Evolutionary conservation across 139 green algal species (phyloP).

Genomic region (Nannochloris sp.): DNA sequence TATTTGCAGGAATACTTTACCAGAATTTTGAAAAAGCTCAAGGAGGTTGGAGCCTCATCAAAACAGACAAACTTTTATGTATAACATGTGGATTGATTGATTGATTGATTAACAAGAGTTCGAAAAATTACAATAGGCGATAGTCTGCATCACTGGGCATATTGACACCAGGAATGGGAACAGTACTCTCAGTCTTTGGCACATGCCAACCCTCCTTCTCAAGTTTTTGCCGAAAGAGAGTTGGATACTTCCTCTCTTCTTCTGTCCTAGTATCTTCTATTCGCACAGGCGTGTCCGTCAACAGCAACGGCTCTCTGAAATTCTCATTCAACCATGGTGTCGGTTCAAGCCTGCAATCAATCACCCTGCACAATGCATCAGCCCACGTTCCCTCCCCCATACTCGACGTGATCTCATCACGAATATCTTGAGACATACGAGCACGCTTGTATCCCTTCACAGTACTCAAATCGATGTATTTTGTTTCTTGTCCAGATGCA

Average conservation of each 20-base stretch:
- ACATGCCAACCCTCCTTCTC: constrained; percentile 34
- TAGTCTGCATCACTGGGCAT: constrained; percentile 2
- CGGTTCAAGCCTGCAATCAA: constrained; percentile 38
- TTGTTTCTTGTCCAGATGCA: constrained; percentile 34
- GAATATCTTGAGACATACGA: constrained; percentile 35
- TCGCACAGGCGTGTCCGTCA: constrained; percentile 38
- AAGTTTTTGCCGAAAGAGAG: constrained; percentile 50
- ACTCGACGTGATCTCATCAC: constrained; percentile 36
- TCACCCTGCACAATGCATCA: constrained; percentile 33
- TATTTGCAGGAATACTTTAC: constrained; percentile 94
- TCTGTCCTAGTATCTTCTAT: constrained; percentile 49
- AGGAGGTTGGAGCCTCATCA: constrained; percentile 85
- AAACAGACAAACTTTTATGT: constrained; percentile 93
- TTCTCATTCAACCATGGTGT: constrained; percentile 65
- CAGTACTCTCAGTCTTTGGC: constrained; percentile 14
- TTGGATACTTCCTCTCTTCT: constrained; percentile 47
- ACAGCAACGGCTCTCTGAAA: constrained; percentile 56
- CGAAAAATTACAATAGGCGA: not conserved
- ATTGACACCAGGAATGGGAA: constrained; percentile 35
- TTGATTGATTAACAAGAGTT: not conserved
- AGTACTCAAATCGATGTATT: constrained; percentile 43
- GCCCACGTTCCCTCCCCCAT: constrained; percentile 20
- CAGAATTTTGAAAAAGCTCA: constrained; percentile 95
- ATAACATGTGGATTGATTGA: constrained; percentile 32
- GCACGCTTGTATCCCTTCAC: constrained; percentile 44